Conservation (phyloP, 805 yeast genomes). For the Wickerhamiella shivajii region DNA sequence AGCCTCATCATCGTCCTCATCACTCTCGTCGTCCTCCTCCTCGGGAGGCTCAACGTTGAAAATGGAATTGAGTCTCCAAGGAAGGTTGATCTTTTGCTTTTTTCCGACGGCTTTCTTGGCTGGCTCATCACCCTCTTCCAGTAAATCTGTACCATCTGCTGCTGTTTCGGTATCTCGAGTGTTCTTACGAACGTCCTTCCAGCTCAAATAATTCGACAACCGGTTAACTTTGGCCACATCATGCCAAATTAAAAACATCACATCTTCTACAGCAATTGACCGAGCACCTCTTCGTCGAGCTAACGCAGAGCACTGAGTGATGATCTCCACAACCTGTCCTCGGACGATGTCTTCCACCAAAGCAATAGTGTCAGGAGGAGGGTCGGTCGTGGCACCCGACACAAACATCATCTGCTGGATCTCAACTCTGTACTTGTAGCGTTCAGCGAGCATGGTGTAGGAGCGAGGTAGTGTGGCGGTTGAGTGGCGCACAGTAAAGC, state of each 20-base stretch:
- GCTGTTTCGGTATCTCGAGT: conserved; percentile 52
- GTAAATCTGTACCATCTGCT: conserved; percentile 38
- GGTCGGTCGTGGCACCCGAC: conserved; percentile 85
- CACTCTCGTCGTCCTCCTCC: conserved; percentile 29
- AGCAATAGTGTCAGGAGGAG: conserved; percentile 84
- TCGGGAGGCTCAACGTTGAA: conserved; percentile 47
- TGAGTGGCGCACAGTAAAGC: too few relatives aligned
- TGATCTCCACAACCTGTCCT: conserved; percentile 82
- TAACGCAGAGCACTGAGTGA: conserved; percentile 57
- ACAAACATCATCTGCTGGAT: conserved; percentile 99
- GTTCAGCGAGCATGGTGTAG: conserved; percentile 7
- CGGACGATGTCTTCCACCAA: conserved; percentile 88
- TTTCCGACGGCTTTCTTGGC: conserved; percentile 37
- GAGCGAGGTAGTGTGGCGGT: too few relatives aligned
- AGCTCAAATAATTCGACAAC: conserved; percentile 75
- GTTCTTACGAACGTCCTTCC: conserved; percentile 92
- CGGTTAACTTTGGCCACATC: conserved; percentile 90
- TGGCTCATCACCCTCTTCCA: conserved; percentile 29
- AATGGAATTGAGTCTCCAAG: conserved; percentile 94
- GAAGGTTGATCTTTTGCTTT: conserved; percentile 67
- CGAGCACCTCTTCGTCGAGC: conserved; percentile 71
- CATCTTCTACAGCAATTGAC: conserved; percentile 80
- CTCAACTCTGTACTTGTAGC: conserved; percentile 69
- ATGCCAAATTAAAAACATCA: conserved; percentile 80
- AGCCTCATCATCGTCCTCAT: conserved; percentile 56